Evolutionary conservation across 179 eudicot species (phyloP).

Genomic region (Spergularia azorica): DNA sequence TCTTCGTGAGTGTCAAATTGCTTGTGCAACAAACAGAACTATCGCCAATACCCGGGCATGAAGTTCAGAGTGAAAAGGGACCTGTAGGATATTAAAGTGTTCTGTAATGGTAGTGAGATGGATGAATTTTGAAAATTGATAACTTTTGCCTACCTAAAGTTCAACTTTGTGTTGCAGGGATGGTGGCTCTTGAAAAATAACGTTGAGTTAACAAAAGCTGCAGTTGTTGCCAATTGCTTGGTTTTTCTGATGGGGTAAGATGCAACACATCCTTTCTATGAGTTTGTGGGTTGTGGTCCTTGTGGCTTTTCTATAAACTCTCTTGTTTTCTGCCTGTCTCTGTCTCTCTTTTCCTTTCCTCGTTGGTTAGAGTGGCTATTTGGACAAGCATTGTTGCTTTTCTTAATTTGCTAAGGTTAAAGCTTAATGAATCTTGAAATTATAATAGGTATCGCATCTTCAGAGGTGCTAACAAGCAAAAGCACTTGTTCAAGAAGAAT

Average conservation of each 20-base stretch:
- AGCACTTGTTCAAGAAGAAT: slow-evolving; percentile 87
- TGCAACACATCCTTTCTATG: background rate
- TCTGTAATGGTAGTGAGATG: background rate
- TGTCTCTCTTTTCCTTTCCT: background rate
- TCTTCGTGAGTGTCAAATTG: no score
- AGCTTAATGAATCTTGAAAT: slow-evolving; percentile 10
- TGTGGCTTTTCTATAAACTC: background rate
- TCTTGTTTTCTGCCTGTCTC: background rate
- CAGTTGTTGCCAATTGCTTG: slow-evolving; percentile 76
- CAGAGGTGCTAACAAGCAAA: slow-evolving; percentile 96
- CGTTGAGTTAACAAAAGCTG: slow-evolving; percentile 80
- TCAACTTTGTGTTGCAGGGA: slow-evolving; percentile 47
- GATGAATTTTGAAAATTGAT: background rate
- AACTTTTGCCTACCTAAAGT: slow-evolving; percentile 17
- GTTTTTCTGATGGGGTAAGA: slow-evolving; percentile 79
- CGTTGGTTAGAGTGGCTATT: slow-evolving; percentile 45
- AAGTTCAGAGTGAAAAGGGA: no score
- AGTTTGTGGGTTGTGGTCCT: background rate
- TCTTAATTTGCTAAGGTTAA: slow-evolving; percentile 30
- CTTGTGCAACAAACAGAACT: no score
- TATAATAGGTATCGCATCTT: slow-evolving; percentile 70
- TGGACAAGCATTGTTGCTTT: background rate
- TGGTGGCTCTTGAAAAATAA: slow-evolving; percentile 93
- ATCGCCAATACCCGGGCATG: no score
- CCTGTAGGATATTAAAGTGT: background rate